Base-by-base conservation (phyloP, 768 basidiomycete genomes). In the Russula emetica region DNA sequence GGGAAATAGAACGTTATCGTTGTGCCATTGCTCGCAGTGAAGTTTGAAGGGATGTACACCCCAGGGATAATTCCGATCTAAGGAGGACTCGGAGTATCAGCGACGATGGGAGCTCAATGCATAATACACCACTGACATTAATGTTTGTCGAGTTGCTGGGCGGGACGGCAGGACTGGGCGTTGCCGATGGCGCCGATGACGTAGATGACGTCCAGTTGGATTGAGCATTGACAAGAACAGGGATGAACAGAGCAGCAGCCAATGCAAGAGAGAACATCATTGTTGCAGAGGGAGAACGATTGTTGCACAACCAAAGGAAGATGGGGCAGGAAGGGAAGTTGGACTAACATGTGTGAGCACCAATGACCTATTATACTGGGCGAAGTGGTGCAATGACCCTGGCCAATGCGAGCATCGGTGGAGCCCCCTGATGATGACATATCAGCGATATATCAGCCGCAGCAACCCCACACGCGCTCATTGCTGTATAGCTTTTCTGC, bases 1-100 rank as follows among this genome's bases (percentile, higher is more conserved):
- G 82, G 80, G 77, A 84, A 82, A 69, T 73, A 80, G 74, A 85
- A 85, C 5, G 80, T 82, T 32, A 85, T 78, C 2, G 73, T 62
- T 20, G 81, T 80, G 26, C 80, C 80, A n/a, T 79, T 78, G 8
- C 76, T 28, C 0, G 83, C 83, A 20, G 72, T 78, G 66, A 85
- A 67, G 65, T 81, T 80, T 49, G 69, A 34, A 3, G 83, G 83
- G 62, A 68, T 73, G 75, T 79, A 84, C 13, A 72, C 61, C 67
- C 75, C 68, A 47, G 75, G 64, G 6, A 72, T 76, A 36, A 84
- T 83, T 50, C 81, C 69, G 63, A 84, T 70, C 80, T 83, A 58
- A 36, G 1, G 11, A 13, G 11, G 34, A 51, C n/a, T n/a, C n/a
- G 34, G 53, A 16, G 14, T 22, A 32, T 61, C 55, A 40, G 16